phyloP scores from a whole-genome alignment of 2,329 filamentous ascomycete species.

The Penicillium brasilianum region DNA sequence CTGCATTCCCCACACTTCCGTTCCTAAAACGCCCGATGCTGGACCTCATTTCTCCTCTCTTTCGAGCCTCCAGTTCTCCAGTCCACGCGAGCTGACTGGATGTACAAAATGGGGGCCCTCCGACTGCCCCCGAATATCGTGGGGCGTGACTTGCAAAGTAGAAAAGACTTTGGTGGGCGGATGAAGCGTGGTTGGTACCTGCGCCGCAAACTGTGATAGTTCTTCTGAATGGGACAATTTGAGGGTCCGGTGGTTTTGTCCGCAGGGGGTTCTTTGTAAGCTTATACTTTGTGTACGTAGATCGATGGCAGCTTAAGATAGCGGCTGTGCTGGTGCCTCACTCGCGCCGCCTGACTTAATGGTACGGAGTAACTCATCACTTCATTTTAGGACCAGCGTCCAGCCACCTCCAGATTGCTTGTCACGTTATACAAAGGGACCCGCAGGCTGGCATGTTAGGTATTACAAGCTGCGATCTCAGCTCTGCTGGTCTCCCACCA shows the following conservation, averaged over 20 bases:
- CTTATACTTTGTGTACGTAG: neutral
- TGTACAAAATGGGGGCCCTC: neutral
- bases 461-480: constrained; percentile 23
- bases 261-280: neutral
- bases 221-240: neutral
- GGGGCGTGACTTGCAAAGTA: constrained; percentile 16
- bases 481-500: constrained; percentile 13
- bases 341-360: neutral
- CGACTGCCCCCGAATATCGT: constrained; percentile 23
- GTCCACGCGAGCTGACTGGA: constrained; percentile 17
- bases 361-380: neutral
- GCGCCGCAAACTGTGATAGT: neutral
- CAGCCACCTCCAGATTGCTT: constrained; percentile 24
- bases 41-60: neutral
- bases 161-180: too few relatives aligned
- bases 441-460: neutral
- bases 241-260: neutral
- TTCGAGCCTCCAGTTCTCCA: constrained; percentile 9
- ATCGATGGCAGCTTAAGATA: neutral
- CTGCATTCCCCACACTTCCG: constrained; percentile 18
- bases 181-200: neutral
- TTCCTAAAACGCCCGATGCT: constrained; percentile 32
- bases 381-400: neutral
- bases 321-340: neutral
- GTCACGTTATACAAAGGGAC: neutral